Evolutionary conservation across 2,329 filamentous ascomycete species (phyloP), one percentile per base, ranked within the genome.

Genomic region (Drechslerella dactyloides): DNA sequence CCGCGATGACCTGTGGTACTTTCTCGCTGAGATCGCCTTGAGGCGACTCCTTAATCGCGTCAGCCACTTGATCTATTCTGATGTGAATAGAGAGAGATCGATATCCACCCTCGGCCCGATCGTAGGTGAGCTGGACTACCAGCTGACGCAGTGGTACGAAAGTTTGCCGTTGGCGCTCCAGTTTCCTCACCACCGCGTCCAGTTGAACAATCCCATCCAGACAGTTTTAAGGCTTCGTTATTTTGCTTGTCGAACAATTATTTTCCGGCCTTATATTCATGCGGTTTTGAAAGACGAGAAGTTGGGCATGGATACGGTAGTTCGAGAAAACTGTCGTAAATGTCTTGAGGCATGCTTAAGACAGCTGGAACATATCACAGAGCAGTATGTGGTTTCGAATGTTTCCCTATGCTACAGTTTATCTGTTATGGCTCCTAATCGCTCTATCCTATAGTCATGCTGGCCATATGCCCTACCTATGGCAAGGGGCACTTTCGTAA

Each of bases 131-230:
- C 84, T 94, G 40, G 90, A 93, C 78, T 92, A 88, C 77, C 90
- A 94, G 79, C 81, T 94, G 55, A 89, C 87, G 3, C 90, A 93
- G 78, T 94, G 90, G 90, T 93, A 93, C 77, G 90, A 92, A 76
- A 89, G 86, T 74, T 82, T 94, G 48, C 90, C 90, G 3, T 79
- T 85, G 44, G 85, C 90, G 2, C 84, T 94, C 68, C 90, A 91
- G 76, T 94, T 94, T 75, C 88, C 90, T 0, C 89, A 91, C 77
- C 86, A 86, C 37, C 83, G 87, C 61, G 82, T 85, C 0, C 84
- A 87, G 56, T 82, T 91, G 24, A 84, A 86, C 63, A 89, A 91
- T 76, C 87, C 89, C 2, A 86, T 92, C 4, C 90, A 93, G 79
- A 91, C 89, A 0, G 90, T 93, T 6, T 81, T 94, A 54, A 85